phyloP scores from a whole-genome alignment of 495 filamentous ascomycete genomes.

The Penicillium alfredii region DNA sequence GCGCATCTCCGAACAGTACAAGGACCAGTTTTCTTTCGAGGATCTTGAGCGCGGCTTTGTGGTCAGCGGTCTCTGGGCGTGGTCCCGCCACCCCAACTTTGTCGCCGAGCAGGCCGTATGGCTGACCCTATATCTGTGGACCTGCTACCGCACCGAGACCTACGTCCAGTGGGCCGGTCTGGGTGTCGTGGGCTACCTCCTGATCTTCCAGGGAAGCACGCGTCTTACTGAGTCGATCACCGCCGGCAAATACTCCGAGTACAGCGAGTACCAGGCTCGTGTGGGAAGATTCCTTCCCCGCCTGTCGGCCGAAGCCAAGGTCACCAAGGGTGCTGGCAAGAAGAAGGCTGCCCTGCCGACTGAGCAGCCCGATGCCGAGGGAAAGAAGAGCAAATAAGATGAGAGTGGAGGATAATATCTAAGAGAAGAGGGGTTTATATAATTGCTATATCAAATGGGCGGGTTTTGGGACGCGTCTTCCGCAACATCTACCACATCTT shows the following conservation, averaged over 20 bases:
- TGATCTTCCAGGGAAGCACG: slow-evolving; percentile 84
- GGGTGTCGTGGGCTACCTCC: slow-evolving; percentile 63
- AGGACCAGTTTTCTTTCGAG: slow-evolving; percentile 47
- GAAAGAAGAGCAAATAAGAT: slow-evolving; percentile 24
- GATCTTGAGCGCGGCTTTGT: slow-evolving; percentile 92
- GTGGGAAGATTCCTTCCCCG: slow-evolving; percentile 81
- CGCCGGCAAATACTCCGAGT: slow-evolving; percentile 79
- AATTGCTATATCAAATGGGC: slow-evolving; percentile 2
- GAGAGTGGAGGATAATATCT: neutral
- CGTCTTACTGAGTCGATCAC: slow-evolving; percentile 80
- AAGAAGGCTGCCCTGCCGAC: slow-evolving; percentile 12
- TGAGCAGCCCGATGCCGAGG: slow-evolving; percentile 5
- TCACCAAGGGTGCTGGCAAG: slow-evolving; percentile 22
- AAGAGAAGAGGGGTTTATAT: neutral
- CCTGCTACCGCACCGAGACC: slow-evolving; percentile 61
- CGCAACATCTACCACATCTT: no score
- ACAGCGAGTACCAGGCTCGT: slow-evolving; percentile 72
- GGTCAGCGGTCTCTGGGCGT: slow-evolving; percentile 77
- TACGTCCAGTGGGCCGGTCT: slow-evolving; percentile 72
- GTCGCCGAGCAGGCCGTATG: slow-evolving; percentile 88
- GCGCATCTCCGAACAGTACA: slow-evolving; percentile 52
- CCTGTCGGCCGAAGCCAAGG: slow-evolving; percentile 38
- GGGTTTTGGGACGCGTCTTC: slow-evolving; percentile 1
- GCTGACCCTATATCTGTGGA: slow-evolving; percentile 82
- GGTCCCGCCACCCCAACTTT: slow-evolving; percentile 90